Base-by-base conservation (phyloP, 805 yeast species). In the Candida ascalaphidarum region DNA sequence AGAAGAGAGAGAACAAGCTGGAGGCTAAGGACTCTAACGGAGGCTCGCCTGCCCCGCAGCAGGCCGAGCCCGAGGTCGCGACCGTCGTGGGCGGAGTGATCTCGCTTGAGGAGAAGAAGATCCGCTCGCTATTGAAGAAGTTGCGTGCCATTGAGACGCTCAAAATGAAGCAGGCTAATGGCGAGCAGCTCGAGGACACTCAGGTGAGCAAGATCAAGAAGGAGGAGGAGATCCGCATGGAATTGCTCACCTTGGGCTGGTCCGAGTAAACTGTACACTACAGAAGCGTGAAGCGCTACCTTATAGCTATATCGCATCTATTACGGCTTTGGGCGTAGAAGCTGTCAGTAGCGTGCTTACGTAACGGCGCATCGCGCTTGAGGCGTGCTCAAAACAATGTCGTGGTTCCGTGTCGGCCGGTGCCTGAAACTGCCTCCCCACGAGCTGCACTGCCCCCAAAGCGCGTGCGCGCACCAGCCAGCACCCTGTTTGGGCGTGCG, bases 81-180 rank as follows among this genome's bases (percentile, higher is more conserved):
- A 43, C 62, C 26, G 72, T 74, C 21, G 63, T 68, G 33, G 81
- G 81, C 15, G 83, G 81, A 23, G 74, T 74, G 14, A 65, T 64
- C 21, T 73, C 83, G 8, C 67, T 83, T 22, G 96, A 89, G 56
- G 97, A 89, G 44, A 92, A 88, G 68, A 86, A 88, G 58, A 78
- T 85, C 39, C 74, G 98, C 52, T 77, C 92, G 18, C 68, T 92
- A 52, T 69, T 88, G 56, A 92, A 92, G 64, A 92, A 92, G 59
- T 70, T 89, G 38, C 73, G 97, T 48, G 96, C 98, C n/a, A 92
- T 92, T 43, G 95, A 88, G 55, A 77, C 76, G 30, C 70, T 92
- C 46, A 88, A 88, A 57, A 72, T 73, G 65, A 83, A 89, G 52
- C 86, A 83, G 58, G 81, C 80, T 7, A 65, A 62, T 31, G 94